Evolutionary conservation across 1,284 basidiomycete species (phyloP), one percentile per base, ranked within the genome.

Genomic region (Sanghuangporus baumii): DNA sequence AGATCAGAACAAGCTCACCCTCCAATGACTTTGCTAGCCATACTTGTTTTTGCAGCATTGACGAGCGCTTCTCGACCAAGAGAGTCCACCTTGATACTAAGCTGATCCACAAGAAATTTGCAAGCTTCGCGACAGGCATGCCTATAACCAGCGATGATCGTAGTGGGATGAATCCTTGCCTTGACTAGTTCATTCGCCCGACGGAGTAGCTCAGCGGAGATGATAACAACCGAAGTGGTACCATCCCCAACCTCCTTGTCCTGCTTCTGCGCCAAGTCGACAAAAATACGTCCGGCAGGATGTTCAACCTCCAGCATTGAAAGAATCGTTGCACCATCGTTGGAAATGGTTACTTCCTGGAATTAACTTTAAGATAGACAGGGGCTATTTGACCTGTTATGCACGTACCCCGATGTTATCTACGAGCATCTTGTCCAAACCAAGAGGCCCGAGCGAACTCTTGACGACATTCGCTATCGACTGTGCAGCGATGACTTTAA

Each of bases 201-300:
- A 67, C 93, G 88, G 66, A 99, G 81, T 46, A 99, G 87, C 75
- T 99, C 96, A 16, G 97, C 94, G 55, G 96, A 95, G 70, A 99
- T 87, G 69, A 99, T 93, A 52, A 99, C 97, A 51, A 99, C 97
- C 11, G 96, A 98, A 1, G 97, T 99, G 7, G 97, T 99, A 12
- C 97, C 97, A 77, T 99, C 97, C 52, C 97, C 97, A 37, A 99
- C 97, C 78, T 99, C 97, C 75, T 96, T 98, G 76, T 99, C 97
- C 77, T 99, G 96, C 74, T 99, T 98, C 78, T 98, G 95, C 1
- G 97, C 96, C 51, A 99, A 88, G 75, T 98, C 96, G 59, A 99
- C 96, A 67, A 99, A 93, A 66, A 99, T 96, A 66, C 94, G 88
- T 38, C 93, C 95, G 6, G 96, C 94, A 50, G 96, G 95, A 73